phyloP scores from a whole-genome alignment of 768 basidiomycete species.

The Kwoniella bestiolae region DNA sequence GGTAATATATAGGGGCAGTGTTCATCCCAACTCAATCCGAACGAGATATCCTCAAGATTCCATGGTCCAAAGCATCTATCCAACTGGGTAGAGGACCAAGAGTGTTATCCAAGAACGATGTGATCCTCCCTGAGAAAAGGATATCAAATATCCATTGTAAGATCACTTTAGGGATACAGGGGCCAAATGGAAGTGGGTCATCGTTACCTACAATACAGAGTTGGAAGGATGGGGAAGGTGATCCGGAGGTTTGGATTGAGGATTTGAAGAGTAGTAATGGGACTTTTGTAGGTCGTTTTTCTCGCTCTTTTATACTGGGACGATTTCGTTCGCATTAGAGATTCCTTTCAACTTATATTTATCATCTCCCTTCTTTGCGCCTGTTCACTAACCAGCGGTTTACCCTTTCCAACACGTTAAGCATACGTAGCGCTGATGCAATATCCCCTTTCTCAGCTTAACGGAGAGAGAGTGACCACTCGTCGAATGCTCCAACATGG shows the following conservation, averaged over 20 bases:
- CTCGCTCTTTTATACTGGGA: too few relatives aligned
- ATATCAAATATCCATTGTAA: constrained; percentile 53
- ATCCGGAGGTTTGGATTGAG: constrained; percentile 55
- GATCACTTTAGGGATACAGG: constrained; percentile 48
- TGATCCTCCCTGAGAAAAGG: constrained; percentile 47
- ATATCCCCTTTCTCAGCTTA: constrained; percentile 63
- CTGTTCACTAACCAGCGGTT: too few relatives aligned
- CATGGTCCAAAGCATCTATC: constrained; percentile 42
- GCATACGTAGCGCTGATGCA: too few relatives aligned
- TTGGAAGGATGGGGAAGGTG: constrained; percentile 48
- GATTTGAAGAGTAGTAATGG: constrained; percentile 69
- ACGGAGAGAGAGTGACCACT: constrained; percentile 67
- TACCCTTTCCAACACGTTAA: too few relatives aligned
- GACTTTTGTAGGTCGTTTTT: constrained; percentile 65
- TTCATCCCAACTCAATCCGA: constrained; percentile 51
- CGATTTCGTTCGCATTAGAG: too few relatives aligned
- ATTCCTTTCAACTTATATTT: too few relatives aligned
- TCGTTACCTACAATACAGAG: constrained; percentile 24
- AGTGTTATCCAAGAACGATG: constrained; percentile 43
- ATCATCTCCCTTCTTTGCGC: too few relatives aligned
- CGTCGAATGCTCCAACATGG: constrained; percentile 71
- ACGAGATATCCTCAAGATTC: constrained; percentile 50
- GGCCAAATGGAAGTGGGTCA: constrained; percentile 27
- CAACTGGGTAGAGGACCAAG: constrained; percentile 53
- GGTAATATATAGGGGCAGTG: constrained; percentile 47